phyloP scores from a whole-genome alignment of 495 filamentous ascomycete genomes.

The Mytilinidion resinicola region DNA sequence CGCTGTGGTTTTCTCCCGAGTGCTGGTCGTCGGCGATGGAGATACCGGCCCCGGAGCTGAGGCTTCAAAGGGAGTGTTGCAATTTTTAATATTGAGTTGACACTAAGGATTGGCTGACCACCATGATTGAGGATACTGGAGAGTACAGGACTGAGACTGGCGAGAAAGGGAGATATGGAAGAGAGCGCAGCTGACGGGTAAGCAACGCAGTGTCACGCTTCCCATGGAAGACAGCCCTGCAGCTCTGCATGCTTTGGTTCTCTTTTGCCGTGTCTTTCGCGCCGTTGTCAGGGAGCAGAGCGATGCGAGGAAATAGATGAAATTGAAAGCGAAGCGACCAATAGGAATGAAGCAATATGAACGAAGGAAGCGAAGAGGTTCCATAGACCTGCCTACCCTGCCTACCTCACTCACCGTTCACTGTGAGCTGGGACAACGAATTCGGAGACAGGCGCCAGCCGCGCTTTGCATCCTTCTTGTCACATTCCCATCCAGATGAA shows the following conservation, averaged over 20 bases:
- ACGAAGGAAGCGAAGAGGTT: background rate
- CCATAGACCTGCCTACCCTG: too few species aligned
- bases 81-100: background rate
- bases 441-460: background rate
- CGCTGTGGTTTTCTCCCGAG: background rate
- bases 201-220: conserved; percentile 1
- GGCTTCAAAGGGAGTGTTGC: background rate
- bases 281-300: background rate
- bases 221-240: too few species aligned
- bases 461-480: background rate
- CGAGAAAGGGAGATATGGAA: background rate
- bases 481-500: background rate
- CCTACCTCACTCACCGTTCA: too few species aligned
- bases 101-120: background rate
- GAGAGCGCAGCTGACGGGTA: conserved; percentile 1
- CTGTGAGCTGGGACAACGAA: background rate
- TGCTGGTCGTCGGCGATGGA: background rate
- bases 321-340: background rate
- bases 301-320: background rate
- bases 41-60: background rate
- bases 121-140: background rate
- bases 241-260: background rate
- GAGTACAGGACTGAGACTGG: background rate
- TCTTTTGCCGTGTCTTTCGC: background rate
- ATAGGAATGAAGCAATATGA: background rate